A percentile compares a stretch with the other conserved stretches of the same genome.
phyloP scores from a whole-genome alignment of 1,284 basidiomycete species.

The Leccinum variabile region DNA sequence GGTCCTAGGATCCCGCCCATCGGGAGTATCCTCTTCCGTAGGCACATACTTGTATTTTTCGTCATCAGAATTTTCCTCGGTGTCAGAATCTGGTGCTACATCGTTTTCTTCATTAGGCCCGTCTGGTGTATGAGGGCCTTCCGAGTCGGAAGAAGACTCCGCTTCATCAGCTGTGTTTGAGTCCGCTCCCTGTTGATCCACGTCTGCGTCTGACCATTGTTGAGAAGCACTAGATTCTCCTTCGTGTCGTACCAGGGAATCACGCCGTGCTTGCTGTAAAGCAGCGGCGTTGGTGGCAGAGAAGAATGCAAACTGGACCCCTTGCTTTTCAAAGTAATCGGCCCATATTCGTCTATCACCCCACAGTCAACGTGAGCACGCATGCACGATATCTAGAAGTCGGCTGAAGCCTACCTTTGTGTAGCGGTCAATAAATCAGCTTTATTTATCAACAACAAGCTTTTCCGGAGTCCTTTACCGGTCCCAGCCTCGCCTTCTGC shows the following conservation, averaged over 20 bases:
- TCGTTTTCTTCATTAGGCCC: conserved; percentile 31
- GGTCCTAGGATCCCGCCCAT: conserved; percentile 65
- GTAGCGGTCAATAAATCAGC: conserved; percentile 87
- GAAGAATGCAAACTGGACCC: conserved; percentile 91
- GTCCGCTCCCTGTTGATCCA: background rate
- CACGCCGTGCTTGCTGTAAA: conserved; percentile 54
- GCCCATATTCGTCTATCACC: conserved; percentile 78
- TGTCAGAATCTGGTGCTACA: conserved; percentile 28
- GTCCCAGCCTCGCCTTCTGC: conserved; percentile 76
- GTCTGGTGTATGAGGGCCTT: conserved; percentile 27
- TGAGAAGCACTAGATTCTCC: conserved; percentile 13
- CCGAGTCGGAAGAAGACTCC: conserved; percentile 31
- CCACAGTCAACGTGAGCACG: conserved; percentile 27
- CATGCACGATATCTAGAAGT: conserved; percentile 17
- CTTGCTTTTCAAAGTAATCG: conserved; percentile 86
- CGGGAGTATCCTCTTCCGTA: conserved; percentile 53
- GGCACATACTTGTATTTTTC: conserved; percentile 45
- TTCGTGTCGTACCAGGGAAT: conserved; percentile 41
- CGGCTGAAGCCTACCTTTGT: conserved; percentile 66
- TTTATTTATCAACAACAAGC: conserved; percentile 93
- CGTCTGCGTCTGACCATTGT: conserved; percentile 3
- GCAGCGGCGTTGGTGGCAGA: conserved; percentile 91
- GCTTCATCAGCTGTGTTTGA: conserved; percentile 9
- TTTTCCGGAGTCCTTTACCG: conserved; percentile 68
- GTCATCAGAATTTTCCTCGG: conserved; percentile 36